Percentiles rank a stretch among this genome's conserved stretches.
Conservation (phyloP, 2,329 filamentous ascomycete genomes). For the Ceratocystis papillata region DNA sequence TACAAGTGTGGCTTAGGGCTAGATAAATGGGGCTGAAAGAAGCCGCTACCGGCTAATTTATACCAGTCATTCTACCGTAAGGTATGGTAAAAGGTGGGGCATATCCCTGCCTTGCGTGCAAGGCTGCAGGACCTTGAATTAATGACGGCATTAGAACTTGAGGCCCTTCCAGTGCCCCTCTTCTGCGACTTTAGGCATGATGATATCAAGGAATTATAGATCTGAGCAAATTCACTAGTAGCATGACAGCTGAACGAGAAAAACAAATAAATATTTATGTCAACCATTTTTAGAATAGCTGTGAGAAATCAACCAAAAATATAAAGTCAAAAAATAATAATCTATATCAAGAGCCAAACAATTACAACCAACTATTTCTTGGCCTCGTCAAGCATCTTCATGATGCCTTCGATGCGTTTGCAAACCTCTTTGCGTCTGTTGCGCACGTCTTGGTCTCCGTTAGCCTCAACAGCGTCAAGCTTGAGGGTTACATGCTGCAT, state of each 20-base stretch:
- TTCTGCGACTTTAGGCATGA: neutral
- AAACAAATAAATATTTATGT: neutral
- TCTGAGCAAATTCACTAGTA: neutral
- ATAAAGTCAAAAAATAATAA: neutral
- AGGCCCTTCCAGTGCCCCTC: constrained; percentile 18
- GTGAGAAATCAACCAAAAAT: neutral
- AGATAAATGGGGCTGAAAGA: constrained; percentile 13
- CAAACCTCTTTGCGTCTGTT: constrained; percentile 60
- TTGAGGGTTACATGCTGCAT: constrained; percentile 67
- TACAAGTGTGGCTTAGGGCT: constrained; percentile 23
- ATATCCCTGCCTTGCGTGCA: neutral
- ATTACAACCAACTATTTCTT: constrained; percentile 26
- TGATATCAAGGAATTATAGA: neutral
- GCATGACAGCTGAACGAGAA: neutral
- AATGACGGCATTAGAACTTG: neutral
- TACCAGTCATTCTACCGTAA: neutral
- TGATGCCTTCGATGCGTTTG: constrained; percentile 55
- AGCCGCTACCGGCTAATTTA: neutral
- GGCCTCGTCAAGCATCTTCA: constrained; percentile 52
- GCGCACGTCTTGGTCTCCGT: constrained; percentile 55
- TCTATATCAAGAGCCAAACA: neutral
- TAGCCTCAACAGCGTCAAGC: constrained; percentile 63
- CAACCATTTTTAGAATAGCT: neutral
- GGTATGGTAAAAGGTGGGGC: constrained; percentile 7
- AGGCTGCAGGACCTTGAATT: constrained; percentile 4